phyloP scores from a whole-genome alignment of 2,329 filamentous ascomycete genomes.

The Aspergillus sp. region DNA sequence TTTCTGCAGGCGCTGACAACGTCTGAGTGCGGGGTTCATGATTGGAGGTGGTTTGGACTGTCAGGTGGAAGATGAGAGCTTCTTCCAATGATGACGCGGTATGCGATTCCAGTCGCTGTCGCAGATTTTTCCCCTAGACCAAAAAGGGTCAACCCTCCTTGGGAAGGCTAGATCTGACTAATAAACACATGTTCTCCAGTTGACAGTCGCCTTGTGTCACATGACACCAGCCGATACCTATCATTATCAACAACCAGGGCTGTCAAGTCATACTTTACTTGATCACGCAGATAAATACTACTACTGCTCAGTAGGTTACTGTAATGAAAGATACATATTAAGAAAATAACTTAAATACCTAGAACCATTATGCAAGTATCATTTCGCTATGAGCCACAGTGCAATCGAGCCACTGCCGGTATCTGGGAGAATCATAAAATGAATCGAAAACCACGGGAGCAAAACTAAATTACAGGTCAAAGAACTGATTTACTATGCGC shows the following conservation, averaged over 20 bases:
- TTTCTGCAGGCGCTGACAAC: neutral
- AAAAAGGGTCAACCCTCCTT: too few relatives aligned
- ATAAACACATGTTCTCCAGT: too few relatives aligned
- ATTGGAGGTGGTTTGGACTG: neutral
- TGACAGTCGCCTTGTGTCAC: neutral
- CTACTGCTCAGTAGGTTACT: neutral
- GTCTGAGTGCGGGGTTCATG: slow-evolving; percentile 7
- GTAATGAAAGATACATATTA: neutral
- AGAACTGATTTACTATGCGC: slow-evolving; percentile 1
- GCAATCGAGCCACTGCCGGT: neutral
- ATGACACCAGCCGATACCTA: neutral
- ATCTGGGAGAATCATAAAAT: slow-evolving; percentile 1
- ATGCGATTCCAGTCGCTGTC: neutral
- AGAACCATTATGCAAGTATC: neutral
- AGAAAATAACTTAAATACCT: neutral
- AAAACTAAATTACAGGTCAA: slow-evolving; percentile 2
- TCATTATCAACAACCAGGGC: too few relatives aligned
- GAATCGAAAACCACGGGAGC: neutral
- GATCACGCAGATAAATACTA: neutral
- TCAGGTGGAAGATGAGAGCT: neutral
- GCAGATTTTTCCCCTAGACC: too few relatives aligned
- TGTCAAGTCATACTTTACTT: too few relatives aligned
- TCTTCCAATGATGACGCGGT: neutral
- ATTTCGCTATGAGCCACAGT: neutral
- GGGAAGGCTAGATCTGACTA: too few relatives aligned